Evolutionary conservation across 2,329 filamentous ascomycete species (phyloP).

Genomic region (Lecanoromycetidae sp.): DNA sequence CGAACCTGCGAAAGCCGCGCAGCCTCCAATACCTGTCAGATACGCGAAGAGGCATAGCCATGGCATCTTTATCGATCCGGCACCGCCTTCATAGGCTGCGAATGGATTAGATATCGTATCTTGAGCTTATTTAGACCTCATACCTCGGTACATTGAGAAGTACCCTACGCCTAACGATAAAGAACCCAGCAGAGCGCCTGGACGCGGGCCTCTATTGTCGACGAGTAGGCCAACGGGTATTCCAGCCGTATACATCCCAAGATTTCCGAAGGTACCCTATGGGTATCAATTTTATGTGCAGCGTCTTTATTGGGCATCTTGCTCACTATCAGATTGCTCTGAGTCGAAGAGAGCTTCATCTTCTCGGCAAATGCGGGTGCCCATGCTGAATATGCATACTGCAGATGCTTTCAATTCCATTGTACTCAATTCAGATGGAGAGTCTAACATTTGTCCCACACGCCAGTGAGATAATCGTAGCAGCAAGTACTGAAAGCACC

Average conservation of each 20-base stretch:
- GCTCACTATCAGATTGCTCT: constrained; percentile 78
- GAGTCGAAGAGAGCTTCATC: constrained; percentile 76
- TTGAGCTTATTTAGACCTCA: background rate
- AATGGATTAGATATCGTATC: constrained; percentile 21
- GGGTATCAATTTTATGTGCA: constrained; percentile 7
- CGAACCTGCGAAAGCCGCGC: constrained; percentile 76
- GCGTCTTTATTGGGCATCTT: background rate
- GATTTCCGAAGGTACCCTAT: constrained; percentile 42
- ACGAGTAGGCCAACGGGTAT: constrained; percentile 82
- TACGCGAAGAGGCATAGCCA: constrained; percentile 72
- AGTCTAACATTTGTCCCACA: constrained; percentile 81
- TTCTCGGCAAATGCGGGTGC: constrained; percentile 85
- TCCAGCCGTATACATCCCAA: constrained; percentile 88
- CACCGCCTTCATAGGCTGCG: constrained; percentile 59
- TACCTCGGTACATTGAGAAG: constrained; percentile 17
- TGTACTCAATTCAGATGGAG: background rate
- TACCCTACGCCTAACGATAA: constrained; percentile 67
- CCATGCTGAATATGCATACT: constrained; percentile 99
- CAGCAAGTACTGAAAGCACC: constrained; percentile 71
- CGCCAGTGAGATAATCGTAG: constrained; percentile 71
- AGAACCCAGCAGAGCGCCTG: constrained; percentile 64
- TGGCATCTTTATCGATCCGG: constrained; percentile 42
- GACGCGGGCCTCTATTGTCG: constrained; percentile 67
- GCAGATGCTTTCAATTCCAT: constrained; percentile 22
- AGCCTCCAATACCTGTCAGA: constrained; percentile 77